Conservation (phyloP, 2,329 filamentous ascomycete genomes). For the Lizonia empirigonia region DNA sequence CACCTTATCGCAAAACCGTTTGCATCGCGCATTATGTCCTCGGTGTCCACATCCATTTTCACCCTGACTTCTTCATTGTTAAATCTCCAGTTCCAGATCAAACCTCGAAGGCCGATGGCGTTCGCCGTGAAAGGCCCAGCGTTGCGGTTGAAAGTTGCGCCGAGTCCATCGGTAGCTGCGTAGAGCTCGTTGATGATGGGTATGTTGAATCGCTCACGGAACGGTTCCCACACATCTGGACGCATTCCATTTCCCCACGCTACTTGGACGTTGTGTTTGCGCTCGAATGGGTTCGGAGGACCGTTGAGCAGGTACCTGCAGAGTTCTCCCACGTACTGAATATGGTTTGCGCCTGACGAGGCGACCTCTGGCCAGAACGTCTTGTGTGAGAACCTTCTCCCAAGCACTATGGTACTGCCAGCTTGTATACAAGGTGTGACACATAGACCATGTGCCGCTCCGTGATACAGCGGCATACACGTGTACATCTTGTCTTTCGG, state of each 20-base stretch:
- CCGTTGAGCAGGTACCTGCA: constrained; percentile 46
- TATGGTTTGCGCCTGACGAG: constrained; percentile 35
- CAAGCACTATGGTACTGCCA: constrained; percentile 39
- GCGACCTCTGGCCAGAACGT: constrained; percentile 49
- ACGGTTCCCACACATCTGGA: constrained; percentile 50
- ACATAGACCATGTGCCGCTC: constrained; percentile 41
- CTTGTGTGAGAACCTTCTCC: constrained; percentile 43
- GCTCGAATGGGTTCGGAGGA: constrained; percentile 39
- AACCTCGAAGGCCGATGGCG: constrained; percentile 43
- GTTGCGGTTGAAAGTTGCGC: constrained; percentile 41
- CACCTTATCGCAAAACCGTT: constrained; percentile 45
- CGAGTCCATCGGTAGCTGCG: constrained; percentile 48
- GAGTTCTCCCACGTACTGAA: constrained; percentile 49
- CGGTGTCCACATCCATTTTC: constrained; percentile 48
- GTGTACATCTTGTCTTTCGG: constrained; percentile 42
- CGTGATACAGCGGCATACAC: constrained; percentile 48
- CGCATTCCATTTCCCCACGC: constrained; percentile 52
- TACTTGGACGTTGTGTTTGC: constrained; percentile 39
- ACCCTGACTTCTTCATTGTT: constrained; percentile 39
- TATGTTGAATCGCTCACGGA: constrained; percentile 48
- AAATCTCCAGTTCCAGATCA: constrained; percentile 43
- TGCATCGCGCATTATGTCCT: constrained; percentile 45
- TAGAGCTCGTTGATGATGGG: constrained; percentile 49
- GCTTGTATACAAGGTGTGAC: constrained; percentile 38
- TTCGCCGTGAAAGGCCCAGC: constrained; percentile 41